Conservation (phyloP, 2,329 filamentous ascomycete genomes). For the Pestalotiopsis sp. region DNA sequence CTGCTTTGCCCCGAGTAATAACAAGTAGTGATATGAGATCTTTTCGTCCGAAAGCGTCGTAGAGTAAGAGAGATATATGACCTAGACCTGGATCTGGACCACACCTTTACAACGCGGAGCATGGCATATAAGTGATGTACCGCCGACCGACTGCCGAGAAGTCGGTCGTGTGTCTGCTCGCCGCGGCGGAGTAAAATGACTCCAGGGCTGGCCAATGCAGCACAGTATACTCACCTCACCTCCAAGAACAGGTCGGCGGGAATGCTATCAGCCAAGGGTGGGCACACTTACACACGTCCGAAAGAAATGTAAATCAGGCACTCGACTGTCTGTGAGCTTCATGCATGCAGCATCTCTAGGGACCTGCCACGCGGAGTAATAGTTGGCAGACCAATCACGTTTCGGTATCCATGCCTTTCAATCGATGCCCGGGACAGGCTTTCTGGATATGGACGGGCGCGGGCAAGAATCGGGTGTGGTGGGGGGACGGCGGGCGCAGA, state of each 20-base stretch:
- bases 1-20: neutral
- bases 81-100: neutral
- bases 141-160: neutral
- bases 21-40: neutral
- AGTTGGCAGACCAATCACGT: slow-evolving; percentile 1
- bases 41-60: neutral
- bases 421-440: neutral
- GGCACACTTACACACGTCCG: neutral
- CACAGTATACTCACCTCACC: neutral
- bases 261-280: neutral
- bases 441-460: neutral
- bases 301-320: neutral
- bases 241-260: neutral
- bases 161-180: neutral
- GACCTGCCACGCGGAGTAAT: slow-evolving; percentile 7
- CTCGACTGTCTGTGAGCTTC: neutral
- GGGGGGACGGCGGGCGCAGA: neutral
- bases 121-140: neutral
- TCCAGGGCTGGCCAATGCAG: neutral
- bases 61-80: neutral
- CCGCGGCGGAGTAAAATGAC: neutral
- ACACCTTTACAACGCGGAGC: neutral
- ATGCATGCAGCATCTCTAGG: neutral
- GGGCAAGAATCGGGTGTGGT: neutral
- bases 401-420: neutral